A percentile compares a stretch with the other conserved stretches of the same genome.
These are phyloP conservation scores for Bacterosira constricta DNA, from an alignment of 108 stramenopile species.

Conservation along the genomic window DNA sequence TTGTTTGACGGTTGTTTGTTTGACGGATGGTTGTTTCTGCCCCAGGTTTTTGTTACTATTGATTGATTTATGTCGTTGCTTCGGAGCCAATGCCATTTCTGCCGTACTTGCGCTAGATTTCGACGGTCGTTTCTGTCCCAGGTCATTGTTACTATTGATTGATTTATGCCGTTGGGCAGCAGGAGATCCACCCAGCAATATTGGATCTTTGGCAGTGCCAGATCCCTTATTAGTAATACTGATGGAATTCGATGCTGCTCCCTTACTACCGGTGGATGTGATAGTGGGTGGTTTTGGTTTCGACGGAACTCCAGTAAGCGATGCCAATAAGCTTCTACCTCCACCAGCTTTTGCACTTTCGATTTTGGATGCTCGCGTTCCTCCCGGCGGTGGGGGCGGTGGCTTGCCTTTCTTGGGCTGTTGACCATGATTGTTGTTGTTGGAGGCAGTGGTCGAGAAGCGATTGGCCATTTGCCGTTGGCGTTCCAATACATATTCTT, in stretches of 20 bases:
- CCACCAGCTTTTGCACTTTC: not conserved
- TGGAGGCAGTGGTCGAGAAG: too few relatives aligned
- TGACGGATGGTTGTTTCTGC: not conserved
- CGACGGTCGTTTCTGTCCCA: not conserved
- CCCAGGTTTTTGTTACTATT: not conserved
- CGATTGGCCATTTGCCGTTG: constrained; percentile 28
- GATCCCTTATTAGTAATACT: not conserved
- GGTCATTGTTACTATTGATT: not conserved
- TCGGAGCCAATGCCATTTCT: too few relatives aligned
- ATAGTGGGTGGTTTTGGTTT: too few relatives aligned
- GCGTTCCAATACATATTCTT: constrained; percentile 15
- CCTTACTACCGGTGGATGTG: too few relatives aligned
- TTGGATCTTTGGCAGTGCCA: not conserved
- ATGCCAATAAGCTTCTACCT: not conserved
- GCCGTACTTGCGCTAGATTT: not conserved
- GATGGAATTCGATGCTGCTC: not conserved
- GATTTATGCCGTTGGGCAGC: not conserved
- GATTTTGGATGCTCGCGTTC: not conserved
- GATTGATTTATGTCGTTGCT: constrained; percentile 1
- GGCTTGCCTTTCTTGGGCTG: not conserved
- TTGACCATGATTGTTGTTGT: not conserved
- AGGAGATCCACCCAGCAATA: not conserved
- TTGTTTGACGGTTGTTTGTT: not conserved
- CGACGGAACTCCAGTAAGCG: not conserved
- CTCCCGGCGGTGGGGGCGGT: not conserved